Base-by-base conservation (phyloP, 1,284 basidiomycete species). In the Pyrrhoderma lamaoense region DNA sequence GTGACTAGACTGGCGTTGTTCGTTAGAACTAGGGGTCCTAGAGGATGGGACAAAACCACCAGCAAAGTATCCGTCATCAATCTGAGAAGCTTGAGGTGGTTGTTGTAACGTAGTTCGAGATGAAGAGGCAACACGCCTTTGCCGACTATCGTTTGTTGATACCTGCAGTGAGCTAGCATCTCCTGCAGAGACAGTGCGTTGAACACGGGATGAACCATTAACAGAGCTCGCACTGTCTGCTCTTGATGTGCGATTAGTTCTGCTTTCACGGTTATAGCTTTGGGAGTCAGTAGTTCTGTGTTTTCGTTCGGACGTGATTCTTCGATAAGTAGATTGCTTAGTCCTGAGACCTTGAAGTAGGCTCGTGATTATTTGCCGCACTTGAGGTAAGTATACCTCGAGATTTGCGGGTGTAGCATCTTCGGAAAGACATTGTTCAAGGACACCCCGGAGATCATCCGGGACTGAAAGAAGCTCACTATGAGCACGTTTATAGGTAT, bases 381-480 rank as follows among this genome's bases (percentile, higher is more conserved):
- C 94, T 56, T 82, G 82, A 18, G 96, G 95, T 3, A 98, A 79
- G 69, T 93, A 96, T 1, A 85, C 70, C 47, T 95, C 90, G 55
- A 99, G 82, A 55, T 89, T 93, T 48, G 88, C 83, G 5, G 79
- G 75, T 0, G 80, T 87, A 27, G 94, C 93, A 51, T 95, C 90
- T 67, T 97, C 93, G 5, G 92, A 82, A 38, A 97, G 75, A 62
- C 92, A 90, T 60, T 84, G 79, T 68, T 99, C 96, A 45, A 99
- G 81, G 40, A 96, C 87, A 49, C 70, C 73, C 42, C 95, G 83
- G 21, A 99, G 77, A 63, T 97, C 91, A 57, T 92, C 80, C 1
- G 96, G 95, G 1, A 99, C 90, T 5, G 79, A 73, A 62, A 88
- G 73, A 51, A 99, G 82, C 64, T 98, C 94, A 51, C 93, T 96